These are phyloP conservation scores for Schizopora paradoxa DNA, from an alignment of 1,284 basidiomycete genomes.

Conservation along the genomic window DNA sequence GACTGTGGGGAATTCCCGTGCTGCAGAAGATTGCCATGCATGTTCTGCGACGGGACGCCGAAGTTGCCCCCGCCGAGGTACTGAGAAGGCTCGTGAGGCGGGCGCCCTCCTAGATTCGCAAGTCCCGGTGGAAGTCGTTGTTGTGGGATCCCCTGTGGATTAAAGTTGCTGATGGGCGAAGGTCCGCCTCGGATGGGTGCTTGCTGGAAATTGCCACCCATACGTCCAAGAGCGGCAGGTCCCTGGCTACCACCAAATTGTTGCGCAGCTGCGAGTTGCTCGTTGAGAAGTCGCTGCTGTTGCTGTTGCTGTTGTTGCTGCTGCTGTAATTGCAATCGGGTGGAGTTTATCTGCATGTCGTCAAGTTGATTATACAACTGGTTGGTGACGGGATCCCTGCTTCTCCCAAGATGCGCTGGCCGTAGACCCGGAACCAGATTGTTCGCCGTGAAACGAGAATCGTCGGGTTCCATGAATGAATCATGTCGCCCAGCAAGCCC, in stretches of 20 bases:
- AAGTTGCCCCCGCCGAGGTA: conserved; percentile 42
- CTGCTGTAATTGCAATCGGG: no score
- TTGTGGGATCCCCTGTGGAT: conserved; percentile 38
- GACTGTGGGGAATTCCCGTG: conserved; percentile 41
- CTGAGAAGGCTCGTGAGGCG: conserved; percentile 71
- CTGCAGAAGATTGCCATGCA: conserved; percentile 45
- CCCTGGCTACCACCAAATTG: conserved; percentile 46
- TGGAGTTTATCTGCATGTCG: conserved; percentile 54
- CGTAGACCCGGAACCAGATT: conserved; percentile 79
- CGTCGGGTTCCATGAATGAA: conserved; percentile 64
- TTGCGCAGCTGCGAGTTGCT: conserved; percentile 48
- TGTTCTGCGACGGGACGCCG: conserved; percentile 39
- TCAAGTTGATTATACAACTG: conserved; percentile 57
- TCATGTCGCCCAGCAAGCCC: conserved; percentile 43
- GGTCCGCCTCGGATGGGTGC: conserved; percentile 63
- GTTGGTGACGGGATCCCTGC: conserved; percentile 44
- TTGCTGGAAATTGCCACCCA: conserved; percentile 52
- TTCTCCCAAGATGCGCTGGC: conserved; percentile 46
- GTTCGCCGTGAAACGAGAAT: conserved; percentile 74
- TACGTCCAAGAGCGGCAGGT: conserved; percentile 36
- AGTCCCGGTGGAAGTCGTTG: conserved; percentile 74
- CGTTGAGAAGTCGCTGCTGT: no score
- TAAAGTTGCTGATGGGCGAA: conserved; percentile 52
- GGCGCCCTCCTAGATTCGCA: conserved; percentile 74
- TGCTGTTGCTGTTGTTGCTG: no score